phyloP scores from a whole-genome alignment of 1,139 yeast genomes.

The Kodamaea suecica region DNA sequence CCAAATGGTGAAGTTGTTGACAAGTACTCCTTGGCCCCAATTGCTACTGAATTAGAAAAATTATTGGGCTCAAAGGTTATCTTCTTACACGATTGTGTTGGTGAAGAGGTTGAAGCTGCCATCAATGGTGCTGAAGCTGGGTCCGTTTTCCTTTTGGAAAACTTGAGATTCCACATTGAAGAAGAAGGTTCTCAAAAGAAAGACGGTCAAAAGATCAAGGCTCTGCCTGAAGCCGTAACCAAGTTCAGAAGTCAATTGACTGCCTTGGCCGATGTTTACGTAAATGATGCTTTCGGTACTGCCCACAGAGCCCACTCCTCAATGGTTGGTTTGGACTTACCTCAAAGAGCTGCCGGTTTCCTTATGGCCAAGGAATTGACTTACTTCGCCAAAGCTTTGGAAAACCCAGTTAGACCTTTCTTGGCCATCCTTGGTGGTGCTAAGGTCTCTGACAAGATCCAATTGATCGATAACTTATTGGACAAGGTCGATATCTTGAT shows the following conservation, averaged over 20 bases:
- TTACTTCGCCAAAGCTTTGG: slow-evolving; percentile 95
- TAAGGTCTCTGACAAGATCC: slow-evolving; percentile 96
- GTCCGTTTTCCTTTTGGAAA: slow-evolving; percentile 78
- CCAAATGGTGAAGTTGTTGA: slow-evolving; percentile 87
- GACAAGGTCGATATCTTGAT: slow-evolving; percentile 90
- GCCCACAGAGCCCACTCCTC: slow-evolving; percentile 99
- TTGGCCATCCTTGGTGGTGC: slow-evolving; percentile 98
- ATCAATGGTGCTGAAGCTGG: slow-evolving; percentile 71
- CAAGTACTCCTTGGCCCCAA: slow-evolving; percentile 89
- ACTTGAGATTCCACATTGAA: slow-evolving; percentile 95
- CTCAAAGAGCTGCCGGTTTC: slow-evolving; percentile 96
- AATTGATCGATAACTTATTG: slow-evolving; percentile 91
- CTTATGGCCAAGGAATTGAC: slow-evolving; percentile 93
- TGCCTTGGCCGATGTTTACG: slow-evolving; percentile 88
- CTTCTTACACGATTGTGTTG: slow-evolving; percentile 86
- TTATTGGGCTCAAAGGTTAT: slow-evolving; percentile 66
- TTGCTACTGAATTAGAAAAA: slow-evolving; percentile 77
- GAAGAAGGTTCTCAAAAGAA: slow-evolving; percentile 86
- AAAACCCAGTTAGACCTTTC: slow-evolving; percentile 95
- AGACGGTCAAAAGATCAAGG: slow-evolving; percentile 88
- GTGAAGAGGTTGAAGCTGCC: slow-evolving; percentile 75
- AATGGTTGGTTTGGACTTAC: slow-evolving; percentile 92
- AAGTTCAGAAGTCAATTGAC: slow-evolving; percentile 85
- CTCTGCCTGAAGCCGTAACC: slow-evolving; percentile 75
- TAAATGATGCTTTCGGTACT: slow-evolving; percentile 97